Conservation (phyloP, 331 rosid species). For the Quercus lobata region DNA sequence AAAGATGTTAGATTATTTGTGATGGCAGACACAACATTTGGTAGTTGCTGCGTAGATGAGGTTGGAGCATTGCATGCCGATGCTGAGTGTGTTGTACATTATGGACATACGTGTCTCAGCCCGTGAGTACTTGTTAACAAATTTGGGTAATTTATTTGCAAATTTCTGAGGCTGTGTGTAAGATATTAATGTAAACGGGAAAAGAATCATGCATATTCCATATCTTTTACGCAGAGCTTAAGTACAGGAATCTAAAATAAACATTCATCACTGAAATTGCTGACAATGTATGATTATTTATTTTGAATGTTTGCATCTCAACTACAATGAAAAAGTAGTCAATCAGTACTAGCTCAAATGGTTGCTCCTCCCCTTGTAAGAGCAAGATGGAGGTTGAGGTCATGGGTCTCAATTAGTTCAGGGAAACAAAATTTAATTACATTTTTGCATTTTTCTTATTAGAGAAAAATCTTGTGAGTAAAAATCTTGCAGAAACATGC, state of each 20-base stretch:
- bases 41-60: slow-evolving; percentile 93
- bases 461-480: background rate
- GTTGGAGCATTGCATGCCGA: slow-evolving; percentile 79
- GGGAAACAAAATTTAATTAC: background rate
- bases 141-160: background rate
- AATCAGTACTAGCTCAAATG: too few species aligned
- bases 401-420: background rate
- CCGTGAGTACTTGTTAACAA: slow-evolving; percentile 51
- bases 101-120: slow-evolving; percentile 90
- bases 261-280: background rate
- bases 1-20: slow-evolving; percentile 50
- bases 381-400: too few species aligned
- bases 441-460: background rate
- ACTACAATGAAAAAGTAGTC: background rate
- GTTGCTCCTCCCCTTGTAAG: too few species aligned
- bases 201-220: background rate
- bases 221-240: background rate
- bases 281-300: background rate
- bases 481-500: background rate
- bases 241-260: too few species aligned
- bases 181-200: background rate
- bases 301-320: background rate
- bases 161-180: background rate
- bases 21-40: slow-evolving; percentile 90
- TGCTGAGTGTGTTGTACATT: slow-evolving; percentile 79